A percentile compares a stretch with the other conserved stretches of the same genome.
phyloP scores from a whole-genome alignment of 805 yeast species.

The Myxozyma melibiosi region DNA sequence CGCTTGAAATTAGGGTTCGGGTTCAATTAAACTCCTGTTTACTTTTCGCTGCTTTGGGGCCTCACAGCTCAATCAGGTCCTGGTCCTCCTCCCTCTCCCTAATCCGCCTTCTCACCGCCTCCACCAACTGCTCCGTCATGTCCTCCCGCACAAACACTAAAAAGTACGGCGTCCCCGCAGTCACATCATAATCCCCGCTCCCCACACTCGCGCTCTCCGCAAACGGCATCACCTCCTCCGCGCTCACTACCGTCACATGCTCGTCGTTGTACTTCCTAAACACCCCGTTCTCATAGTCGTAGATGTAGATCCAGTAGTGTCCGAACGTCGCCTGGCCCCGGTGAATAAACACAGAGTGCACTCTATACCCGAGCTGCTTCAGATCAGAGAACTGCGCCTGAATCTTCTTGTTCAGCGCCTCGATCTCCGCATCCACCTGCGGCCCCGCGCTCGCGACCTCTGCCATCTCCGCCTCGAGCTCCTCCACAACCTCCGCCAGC shows the following conservation, averaged over 20 bases:
- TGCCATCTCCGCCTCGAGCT: constrained; percentile 23
- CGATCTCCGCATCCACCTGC: constrained; percentile 48
- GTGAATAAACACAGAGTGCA: constrained; percentile 92
- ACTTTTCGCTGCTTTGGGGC: no score
- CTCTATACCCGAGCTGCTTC: constrained; percentile 68
- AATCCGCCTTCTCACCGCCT: constrained; percentile 30
- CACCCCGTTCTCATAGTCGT: constrained; percentile 64
- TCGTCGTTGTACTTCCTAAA: constrained; percentile 95
- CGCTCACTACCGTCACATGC: constrained; percentile 76
- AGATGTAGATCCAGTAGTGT: constrained; percentile 94
- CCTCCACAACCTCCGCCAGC: constrained; percentile 6
- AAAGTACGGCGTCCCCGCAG: constrained; percentile 90
- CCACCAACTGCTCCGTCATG: constrained; percentile 12
- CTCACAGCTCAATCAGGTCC: no score
- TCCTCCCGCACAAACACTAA: constrained; percentile 78
- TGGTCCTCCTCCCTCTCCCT: no score
- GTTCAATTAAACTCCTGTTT: no score
- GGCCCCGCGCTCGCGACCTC: constrained; percentile 35
- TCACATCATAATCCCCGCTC: constrained; percentile 48
- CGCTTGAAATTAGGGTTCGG: no score
- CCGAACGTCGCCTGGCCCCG: constrained; percentile 96
- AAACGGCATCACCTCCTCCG: constrained; percentile 50
- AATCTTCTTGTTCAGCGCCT: constrained; percentile 52
- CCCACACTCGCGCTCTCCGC: constrained; percentile 42
- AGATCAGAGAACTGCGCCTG: constrained; percentile 63